These are phyloP conservation scores for Pueraria montana DNA, from an alignment of 306 rosid genomes.

Conservation along the genomic window DNA sequence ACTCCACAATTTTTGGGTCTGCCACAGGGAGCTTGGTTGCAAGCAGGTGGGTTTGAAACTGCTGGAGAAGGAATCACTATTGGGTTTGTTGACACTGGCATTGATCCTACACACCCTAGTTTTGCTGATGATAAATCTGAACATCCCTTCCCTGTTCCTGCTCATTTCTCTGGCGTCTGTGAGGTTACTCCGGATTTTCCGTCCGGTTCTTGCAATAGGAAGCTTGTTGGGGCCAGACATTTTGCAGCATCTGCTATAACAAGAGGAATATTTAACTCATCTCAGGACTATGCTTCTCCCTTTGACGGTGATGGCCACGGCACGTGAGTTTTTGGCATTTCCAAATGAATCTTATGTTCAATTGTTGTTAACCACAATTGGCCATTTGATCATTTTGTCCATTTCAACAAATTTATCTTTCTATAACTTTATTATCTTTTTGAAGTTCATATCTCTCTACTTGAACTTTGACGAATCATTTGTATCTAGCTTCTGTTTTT, in stretches of 20 bases:
- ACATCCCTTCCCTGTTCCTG: constrained; percentile 70
- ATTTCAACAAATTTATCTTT: not conserved
- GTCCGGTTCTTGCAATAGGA: constrained; percentile 97
- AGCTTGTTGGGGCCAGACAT: constrained; percentile 96
- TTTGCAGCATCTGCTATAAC: constrained; percentile 94
- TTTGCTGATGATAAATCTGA: constrained; percentile 70
- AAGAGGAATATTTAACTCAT: constrained; percentile 83
- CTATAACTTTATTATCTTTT: not conserved
- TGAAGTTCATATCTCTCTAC: not conserved
- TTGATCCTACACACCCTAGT: constrained; percentile 93
- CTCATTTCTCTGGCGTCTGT: constrained; percentile 81
- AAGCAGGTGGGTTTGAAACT: constrained; percentile 81
- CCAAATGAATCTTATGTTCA: not conserved
- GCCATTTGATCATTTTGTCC: constrained; percentile 13
- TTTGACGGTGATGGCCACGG: constrained; percentile 99
- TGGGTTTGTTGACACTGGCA: constrained; percentile 94
- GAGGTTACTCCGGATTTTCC: constrained; percentile 96
- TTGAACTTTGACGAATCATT: constrained; percentile 21
- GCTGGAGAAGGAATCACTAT: constrained; percentile 96
- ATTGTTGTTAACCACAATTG: constrained; percentile 10
- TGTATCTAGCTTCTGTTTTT: not conserved
- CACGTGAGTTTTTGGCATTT: constrained; percentile 74
- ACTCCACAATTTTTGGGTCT: constrained; percentile 95
- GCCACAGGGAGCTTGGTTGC: constrained; percentile 91
- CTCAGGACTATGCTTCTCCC: constrained; percentile 92